Evolutionary conservation across 495 filamentous ascomycete genomes (phyloP).

Genomic region (Viridothelium virens): DNA sequence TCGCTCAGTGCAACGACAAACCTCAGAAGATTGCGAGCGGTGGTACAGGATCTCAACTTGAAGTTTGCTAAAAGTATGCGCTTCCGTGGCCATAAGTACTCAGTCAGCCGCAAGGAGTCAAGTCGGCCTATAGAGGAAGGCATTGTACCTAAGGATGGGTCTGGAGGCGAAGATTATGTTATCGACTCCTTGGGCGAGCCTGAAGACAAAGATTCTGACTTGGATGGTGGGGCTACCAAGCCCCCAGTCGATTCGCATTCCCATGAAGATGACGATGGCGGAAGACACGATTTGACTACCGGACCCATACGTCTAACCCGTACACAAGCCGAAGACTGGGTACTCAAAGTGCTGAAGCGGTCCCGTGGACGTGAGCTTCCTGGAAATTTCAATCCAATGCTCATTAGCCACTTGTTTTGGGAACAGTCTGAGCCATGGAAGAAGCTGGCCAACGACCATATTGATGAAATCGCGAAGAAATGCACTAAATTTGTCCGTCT

Average conservation of each 20-base stretch:
- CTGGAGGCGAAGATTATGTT: background rate
- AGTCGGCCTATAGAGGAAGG: background rate
- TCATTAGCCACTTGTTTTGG: slow-evolving; percentile 34
- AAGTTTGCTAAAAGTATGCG: slow-evolving; percentile 48
- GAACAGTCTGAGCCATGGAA: slow-evolving; percentile 19
- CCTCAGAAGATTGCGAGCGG: slow-evolving; percentile 51
- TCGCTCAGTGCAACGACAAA: slow-evolving; percentile 27
- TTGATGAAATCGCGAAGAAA: slow-evolving; percentile 20
- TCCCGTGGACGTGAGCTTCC: slow-evolving; percentile 45
- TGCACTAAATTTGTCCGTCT: slow-evolving; percentile 25
- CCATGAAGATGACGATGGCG: too few species aligned
- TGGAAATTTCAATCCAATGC: slow-evolving; percentile 46
- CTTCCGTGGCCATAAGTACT: slow-evolving; percentile 37
- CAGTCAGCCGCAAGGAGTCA: background rate
- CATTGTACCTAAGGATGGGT: background rate
- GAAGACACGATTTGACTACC: too few species aligned
- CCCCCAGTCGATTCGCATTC: too few species aligned
- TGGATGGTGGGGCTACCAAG: too few species aligned
- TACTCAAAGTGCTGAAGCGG: slow-evolving; percentile 13
- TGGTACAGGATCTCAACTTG: slow-evolving; percentile 52
- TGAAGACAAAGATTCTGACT: too few species aligned
- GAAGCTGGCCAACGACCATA: slow-evolving; percentile 28
- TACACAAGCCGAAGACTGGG: slow-evolving; percentile 18
- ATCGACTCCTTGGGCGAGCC: too few species aligned
- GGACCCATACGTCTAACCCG: background rate